phyloP scores from a whole-genome alignment of 73 alveolate species.

The Tetrahymena thermophila region DNA sequence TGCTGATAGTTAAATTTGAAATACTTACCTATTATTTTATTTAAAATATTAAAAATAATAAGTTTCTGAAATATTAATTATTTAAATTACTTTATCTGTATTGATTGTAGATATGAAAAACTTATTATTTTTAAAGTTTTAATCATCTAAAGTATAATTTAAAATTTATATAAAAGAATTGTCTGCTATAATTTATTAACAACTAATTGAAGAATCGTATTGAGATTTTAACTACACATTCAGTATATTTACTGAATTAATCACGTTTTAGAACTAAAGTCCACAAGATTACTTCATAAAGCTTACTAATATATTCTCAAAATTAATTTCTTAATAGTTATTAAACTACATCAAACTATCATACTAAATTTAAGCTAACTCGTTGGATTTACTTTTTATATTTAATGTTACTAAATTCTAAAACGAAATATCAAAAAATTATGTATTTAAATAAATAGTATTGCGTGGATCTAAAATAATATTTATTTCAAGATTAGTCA shows the following conservation, averaged over 20 bases:
- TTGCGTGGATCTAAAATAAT: background rate
- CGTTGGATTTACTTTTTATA: background rate
- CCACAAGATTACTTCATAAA: background rate
- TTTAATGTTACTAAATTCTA: too few relatives aligned
- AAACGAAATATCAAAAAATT: too few relatives aligned
- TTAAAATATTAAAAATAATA: too few relatives aligned
- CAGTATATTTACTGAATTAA: background rate
- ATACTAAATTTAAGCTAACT: background rate
- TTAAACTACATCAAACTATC: background rate
- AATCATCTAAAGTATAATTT: background rate
- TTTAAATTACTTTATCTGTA: too few relatives aligned
- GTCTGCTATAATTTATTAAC: background rate
- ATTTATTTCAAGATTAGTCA: background rate
- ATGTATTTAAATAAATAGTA: too few relatives aligned
- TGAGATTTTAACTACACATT: background rate
- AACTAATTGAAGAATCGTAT: background rate
- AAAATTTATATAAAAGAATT: too few relatives aligned
- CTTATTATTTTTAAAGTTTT: too few relatives aligned
- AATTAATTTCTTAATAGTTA: too few relatives aligned
- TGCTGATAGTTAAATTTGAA: too few relatives aligned
- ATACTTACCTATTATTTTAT: background rate
- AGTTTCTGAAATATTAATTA: too few relatives aligned
- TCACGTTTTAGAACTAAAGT: too few relatives aligned
- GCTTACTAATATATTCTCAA: too few relatives aligned
- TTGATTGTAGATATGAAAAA: background rate